A percentile compares a stretch with the other conserved stretches of the same genome.
Evolutionary conservation across 1,284 basidiomycete genomes (phyloP).

Genomic region (Cryptococcus sp.): DNA sequence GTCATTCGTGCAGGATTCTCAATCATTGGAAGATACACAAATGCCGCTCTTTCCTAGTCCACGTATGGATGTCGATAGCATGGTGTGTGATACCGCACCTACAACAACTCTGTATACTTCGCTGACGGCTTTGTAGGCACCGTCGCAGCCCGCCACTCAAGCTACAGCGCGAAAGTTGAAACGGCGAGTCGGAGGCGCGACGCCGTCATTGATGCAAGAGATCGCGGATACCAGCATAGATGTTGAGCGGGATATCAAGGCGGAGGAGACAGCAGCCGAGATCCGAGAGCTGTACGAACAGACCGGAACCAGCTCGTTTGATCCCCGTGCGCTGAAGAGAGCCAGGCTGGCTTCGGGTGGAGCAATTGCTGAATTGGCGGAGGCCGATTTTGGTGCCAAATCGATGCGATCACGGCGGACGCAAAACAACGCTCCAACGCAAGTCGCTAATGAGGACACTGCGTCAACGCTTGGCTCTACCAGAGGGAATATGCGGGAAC

Average conservation of each 20-base stretch:
- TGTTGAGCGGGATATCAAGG: slow-evolving; percentile 20
- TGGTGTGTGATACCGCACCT: slow-evolving; percentile 2
- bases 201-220: slow-evolving; percentile 12
- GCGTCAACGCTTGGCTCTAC: background rate
- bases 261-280: slow-evolving; percentile 33
- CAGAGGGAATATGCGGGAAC: background rate
- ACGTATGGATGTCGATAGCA: slow-evolving; percentile 10
- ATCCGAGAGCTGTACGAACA: slow-evolving; percentile 43
- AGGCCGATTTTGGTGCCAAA: background rate
- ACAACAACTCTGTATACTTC: background rate
- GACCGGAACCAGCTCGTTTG: slow-evolving; percentile 23
- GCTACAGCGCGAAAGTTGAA: slow-evolving; percentile 17
- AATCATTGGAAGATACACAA: too few species aligned
- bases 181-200: slow-evolving; percentile 27
- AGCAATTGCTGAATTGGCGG: slow-evolving; percentile 4
- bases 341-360: slow-evolving; percentile 13
- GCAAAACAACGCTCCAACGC: slow-evolving; percentile 13
- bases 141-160: background rate
- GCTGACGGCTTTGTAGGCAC: background rate
- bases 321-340: slow-evolving; percentile 11
- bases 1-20: slow-evolving; percentile 9
- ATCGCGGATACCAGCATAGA: slow-evolving; percentile 21
- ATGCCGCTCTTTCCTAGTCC: slow-evolving; percentile 3
- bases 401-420: slow-evolving; percentile 3
- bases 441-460: slow-evolving; percentile 4